Base-by-base conservation (phyloP, 139 green algal species). In the Desmodesmus armatus region DNA sequence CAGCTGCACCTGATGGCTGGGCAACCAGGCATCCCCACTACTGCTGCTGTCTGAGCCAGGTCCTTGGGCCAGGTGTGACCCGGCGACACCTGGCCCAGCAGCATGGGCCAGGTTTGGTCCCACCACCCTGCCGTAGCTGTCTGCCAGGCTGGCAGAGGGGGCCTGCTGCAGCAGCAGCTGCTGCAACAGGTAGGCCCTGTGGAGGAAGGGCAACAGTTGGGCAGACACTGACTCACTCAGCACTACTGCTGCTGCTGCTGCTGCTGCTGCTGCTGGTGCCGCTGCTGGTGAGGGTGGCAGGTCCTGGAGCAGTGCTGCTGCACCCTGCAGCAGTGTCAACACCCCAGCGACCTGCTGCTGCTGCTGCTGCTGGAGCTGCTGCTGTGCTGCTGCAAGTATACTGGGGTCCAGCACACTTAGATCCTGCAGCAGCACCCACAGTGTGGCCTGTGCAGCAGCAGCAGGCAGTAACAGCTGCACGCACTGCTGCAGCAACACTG, bases 231-330 rank as follows among this genome's bases (percentile, higher is more conserved):
- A 33, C 55, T 82, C 35, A 3, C 17, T 3, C 19, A 82, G 37
- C 27, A 23, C 31, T 55, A 21, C 47, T 72, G 35, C 15, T 17
- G 27, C 66, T 72, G 47, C 11, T n/a, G 33, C 35, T 49, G 66
- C 66, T 74, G 66, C 69, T 37, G 25, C 76, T 82, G 55, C 76
- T 72, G 76, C 53, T 55, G 73, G 47, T 82, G 75, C 75, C 72
- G 75, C 55, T 55, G 21, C 39, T 58, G 69, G 23, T 58, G 19
- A 37, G 39, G 40, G 5, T 2, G 19, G 41, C n/a, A 29, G 72
- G n/a, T 27, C 17, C 51, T 27, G 51, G 17, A 62, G 51, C 51
- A 62, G 51, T 67, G 58, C 63, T 43, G 2, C 1, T 72, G 63
- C 63, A 44, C 25, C 58, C 33, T 37, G 58, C 58, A 37, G 19